These are phyloP conservation scores for Paxillus involutus DNA, from an alignment of 768 basidiomycete species.

Conservation along the genomic window DNA sequence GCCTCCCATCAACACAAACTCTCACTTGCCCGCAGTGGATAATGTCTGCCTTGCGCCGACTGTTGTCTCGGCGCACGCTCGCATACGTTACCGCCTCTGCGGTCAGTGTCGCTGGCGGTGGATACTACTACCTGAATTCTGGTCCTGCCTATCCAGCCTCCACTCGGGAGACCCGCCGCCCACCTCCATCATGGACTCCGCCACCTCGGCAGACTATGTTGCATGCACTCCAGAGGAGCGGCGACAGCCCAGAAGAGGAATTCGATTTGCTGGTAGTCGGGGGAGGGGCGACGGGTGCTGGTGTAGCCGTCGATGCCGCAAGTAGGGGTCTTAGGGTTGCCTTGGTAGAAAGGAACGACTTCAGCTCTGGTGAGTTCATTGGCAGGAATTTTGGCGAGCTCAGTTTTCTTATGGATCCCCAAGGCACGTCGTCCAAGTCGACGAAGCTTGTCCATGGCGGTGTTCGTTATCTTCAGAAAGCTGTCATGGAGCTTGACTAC, in stretches of 20 bases:
- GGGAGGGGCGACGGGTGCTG: slow-evolving; percentile 94
- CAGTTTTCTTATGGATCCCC: neutral
- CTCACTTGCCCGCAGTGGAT: neutral
- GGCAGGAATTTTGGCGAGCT: neutral
- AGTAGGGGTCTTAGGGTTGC: slow-evolving; percentile 90
- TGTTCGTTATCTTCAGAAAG: slow-evolving; percentile 96
- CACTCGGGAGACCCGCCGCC: slow-evolving; percentile 64
- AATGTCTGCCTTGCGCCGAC: slow-evolving; percentile 14
- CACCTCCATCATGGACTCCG: slow-evolving; percentile 79
- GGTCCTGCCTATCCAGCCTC: slow-evolving; percentile 67
- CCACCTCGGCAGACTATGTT: slow-evolving; percentile 70
- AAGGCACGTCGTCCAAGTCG: slow-evolving; percentile 94
- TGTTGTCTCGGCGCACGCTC: slow-evolving; percentile 53
- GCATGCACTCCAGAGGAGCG: slow-evolving; percentile 39
- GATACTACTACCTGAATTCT: slow-evolving; percentile 74
- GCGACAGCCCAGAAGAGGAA: slow-evolving; percentile 42
- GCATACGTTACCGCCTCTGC: slow-evolving; percentile 54
- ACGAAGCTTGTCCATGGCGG: slow-evolving; percentile 99
- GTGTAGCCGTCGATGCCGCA: slow-evolving; percentile 95
- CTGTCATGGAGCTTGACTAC: slow-evolving; percentile 92
- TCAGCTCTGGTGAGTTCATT: slow-evolving; percentile 66
- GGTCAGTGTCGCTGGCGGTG: slow-evolving; percentile 50
- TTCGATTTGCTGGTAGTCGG: slow-evolving; percentile 87
- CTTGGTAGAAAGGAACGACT: slow-evolving; percentile 91
- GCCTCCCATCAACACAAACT: neutral